A percentile compares a stretch with the other conserved stretches of the same genome.
These are phyloP conservation scores for Penicillium sp. DNA, from an alignment of 2,329 filamentous ascomycete species.

Conservation along the genomic window DNA sequence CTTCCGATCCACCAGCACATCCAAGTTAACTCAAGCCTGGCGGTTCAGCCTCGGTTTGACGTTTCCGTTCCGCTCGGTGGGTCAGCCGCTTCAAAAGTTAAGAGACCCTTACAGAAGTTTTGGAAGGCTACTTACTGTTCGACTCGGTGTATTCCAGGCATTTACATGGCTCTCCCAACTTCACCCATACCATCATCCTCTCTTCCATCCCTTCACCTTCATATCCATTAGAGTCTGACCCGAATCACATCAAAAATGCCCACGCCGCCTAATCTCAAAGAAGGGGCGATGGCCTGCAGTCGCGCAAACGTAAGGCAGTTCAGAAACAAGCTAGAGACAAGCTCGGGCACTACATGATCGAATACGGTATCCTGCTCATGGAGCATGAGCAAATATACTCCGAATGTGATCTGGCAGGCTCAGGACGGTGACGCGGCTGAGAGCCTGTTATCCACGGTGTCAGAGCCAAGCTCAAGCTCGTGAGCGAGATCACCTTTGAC, in stretches of 20 bases:
- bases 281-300: neutral
- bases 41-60: neutral
- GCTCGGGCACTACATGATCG: neutral
- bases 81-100: neutral
- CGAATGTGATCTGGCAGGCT: conserved; percentile 1
- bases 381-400: neutral
- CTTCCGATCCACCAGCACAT: neutral
- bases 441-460: neutral
- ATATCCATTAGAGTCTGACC: no score
- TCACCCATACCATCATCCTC: neutral
- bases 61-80: neutral
- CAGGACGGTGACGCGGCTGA: neutral
- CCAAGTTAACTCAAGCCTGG: neutral
- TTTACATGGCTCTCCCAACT: neutral
- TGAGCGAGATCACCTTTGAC: neutral
- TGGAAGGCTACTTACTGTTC: neutral
- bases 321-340: neutral
- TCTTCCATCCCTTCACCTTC: neutral
- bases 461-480: conserved; percentile 9
- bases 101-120: neutral
- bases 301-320: neutral
- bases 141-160: neutral
- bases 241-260: neutral
- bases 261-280: neutral
- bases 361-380: neutral